Base-by-base conservation (phyloP, 2,329 filamentous ascomycete species). In the Aspergillus tubingensis region DNA sequence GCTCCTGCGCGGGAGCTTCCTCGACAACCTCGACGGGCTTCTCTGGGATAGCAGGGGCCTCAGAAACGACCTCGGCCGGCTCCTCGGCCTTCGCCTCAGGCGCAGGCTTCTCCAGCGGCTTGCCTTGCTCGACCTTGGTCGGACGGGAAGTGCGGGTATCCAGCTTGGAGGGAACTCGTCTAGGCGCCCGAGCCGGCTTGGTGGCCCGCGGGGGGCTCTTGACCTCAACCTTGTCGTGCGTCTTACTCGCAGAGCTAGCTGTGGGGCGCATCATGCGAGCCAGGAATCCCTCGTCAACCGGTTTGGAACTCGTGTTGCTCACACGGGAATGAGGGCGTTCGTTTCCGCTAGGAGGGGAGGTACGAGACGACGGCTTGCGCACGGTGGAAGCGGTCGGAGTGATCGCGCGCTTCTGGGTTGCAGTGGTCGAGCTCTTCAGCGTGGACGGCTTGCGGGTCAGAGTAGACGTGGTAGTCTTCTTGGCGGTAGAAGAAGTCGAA, bases 251-350 rank as follows among this genome's bases (percentile, higher is more conserved):
- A 54, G 80, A 82, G 63, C 80, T 81, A 32, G 80, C 77, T 11
- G 81, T 83, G 21, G 81, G 81, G 5, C 81, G 77, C 79, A 82
- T 83, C 80, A 83, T 82, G 56, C 81, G 73, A 13, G 80, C 80
- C 36, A 83, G 68, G 65, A 82, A 83, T 1, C 78, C 71, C 32
- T 82, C 79, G 59, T 80, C 79, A 4, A 78, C 71, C 7, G 75
- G 73, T 57, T 73, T 78, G 21, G 74, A 59, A 54, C 67, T 70
- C 15, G 65, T 67, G 51, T 73, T 76, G 66, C 79, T 80, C 21
- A 69, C 63, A 21, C 79, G 77, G 21, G 80, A 79, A 50, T 72
- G 74, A 7, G 80, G 74, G 44, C 78, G 72, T 21, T 77, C 73
- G 50, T 66, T 72, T 8, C 65, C 66, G 23, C 65, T 49, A 21